Percentiles rank a stretch among this genome's conserved stretches.
These are phyloP conservation scores for Botryobasidium botryosum DNA, from an alignment of 768 basidiomycete species.

Conservation along the genomic window DNA sequence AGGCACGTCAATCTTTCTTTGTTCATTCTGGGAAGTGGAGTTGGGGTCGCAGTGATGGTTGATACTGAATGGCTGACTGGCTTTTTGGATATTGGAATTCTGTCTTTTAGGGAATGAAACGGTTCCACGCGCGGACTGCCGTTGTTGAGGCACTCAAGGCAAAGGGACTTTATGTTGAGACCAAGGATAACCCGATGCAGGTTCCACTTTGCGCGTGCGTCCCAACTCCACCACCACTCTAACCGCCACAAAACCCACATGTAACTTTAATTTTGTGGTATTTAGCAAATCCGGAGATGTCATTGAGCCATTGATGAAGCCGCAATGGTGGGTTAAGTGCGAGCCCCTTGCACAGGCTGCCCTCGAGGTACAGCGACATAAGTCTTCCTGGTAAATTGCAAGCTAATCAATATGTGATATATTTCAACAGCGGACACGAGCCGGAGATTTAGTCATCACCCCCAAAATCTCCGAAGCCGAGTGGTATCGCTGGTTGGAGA, in stretches of 20 bases:
- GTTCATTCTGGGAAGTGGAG: no score
- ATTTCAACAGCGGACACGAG: constrained; percentile 52
- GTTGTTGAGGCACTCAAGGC: constrained; percentile 76
- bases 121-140: constrained; percentile 79
- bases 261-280: no score
- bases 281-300: constrained; percentile 86
- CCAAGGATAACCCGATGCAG: constrained; percentile 94
- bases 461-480: constrained; percentile 83
- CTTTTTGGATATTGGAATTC: not conserved
- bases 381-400: not conserved
- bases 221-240: no score
- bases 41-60: no score
- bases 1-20: constrained; percentile 25
- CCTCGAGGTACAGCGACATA: constrained; percentile 37
- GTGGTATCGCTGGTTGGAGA: constrained; percentile 92
- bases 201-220: constrained; percentile 80
- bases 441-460: constrained; percentile 68
- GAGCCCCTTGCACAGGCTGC: constrained; percentile 81
- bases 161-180: constrained; percentile 69
- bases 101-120: constrained; percentile 71
- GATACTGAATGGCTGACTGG: not conserved
- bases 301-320: constrained; percentile 88
- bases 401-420: not conserved
- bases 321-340: constrained; percentile 98
- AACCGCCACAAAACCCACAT: no score